Base-by-base conservation (phyloP, 305 asterid genomes). In the Fraxinus latifolia region DNA sequence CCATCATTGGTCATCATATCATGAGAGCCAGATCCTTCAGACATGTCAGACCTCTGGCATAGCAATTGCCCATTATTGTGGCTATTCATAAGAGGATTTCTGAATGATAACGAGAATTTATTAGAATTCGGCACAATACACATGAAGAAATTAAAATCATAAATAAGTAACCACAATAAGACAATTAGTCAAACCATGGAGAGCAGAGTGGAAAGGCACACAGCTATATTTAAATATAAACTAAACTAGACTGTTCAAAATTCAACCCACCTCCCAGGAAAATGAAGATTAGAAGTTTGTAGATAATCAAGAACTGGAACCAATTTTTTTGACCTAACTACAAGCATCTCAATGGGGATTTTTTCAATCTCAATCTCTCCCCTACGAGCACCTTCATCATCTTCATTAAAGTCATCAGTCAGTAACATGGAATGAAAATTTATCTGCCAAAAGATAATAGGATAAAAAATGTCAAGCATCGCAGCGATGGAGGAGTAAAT, bases 311-410 rank as follows among this genome's bases (percentile, higher is more conserved):
- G 89, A 87, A 92, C 95, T 4, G 98, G 97, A 86, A 95, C 91
- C 81, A 93, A 82, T 87, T 88, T 92, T 84, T 88, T 93, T 27
- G 97, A 89, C 88, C 95, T 88, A 14, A 91, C 90, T 89, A 92
- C 98, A 15, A 96, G 89, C 82, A 67, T 84, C 62, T 87, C 92
- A 68, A 80, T 80, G n/a, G 95, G 87, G 53, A 93, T 80, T 82
- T 84, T 87, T 89, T 96, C 99, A 27, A 94, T 89, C 91, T 93
- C 98, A 78, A 84, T 70, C 89, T 96, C 99, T 80, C 98, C 97
- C 83, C 83, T 88, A 73, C 65, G 79, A 81, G 79, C 81, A 84
- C 80, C 84, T 76, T 80, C 90, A 37, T 84, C 90, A 5, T 84
- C 87, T 62, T 83, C 25, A 71, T 79, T 71, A 55, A 77, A 74